Conservation (phyloP, 2,329 filamentous ascomycete genomes). For the Ophiocordyceps camponoti-rufipedis region DNA sequence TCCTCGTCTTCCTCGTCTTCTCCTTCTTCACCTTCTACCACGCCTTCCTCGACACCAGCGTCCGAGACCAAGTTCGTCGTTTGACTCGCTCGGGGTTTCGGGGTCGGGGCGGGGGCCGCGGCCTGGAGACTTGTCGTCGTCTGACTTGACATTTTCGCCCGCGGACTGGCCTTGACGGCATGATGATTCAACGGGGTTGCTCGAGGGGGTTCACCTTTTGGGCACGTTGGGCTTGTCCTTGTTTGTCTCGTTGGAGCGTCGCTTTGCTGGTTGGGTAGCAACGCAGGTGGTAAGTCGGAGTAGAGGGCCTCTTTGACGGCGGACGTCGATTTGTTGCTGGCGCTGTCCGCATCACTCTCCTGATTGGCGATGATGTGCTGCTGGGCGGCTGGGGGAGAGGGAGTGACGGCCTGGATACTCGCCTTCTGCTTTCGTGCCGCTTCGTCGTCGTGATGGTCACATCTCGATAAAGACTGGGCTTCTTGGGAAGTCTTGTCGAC, state of each 20-base stretch:
- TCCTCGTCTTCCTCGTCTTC: not conserved
- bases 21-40: not conserved
- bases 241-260: not conserved
- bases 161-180: constrained; percentile 9
- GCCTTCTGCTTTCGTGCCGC: not conserved
- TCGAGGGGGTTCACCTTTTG: constrained; percentile 1
- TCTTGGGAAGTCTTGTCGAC: not conserved
- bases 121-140: constrained; percentile 1
- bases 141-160: constrained; percentile 7
- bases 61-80: not conserved
- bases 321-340: not conserved
- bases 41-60: not conserved
- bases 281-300: not conserved
- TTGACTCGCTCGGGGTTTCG: not conserved
- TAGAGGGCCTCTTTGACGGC: not conserved
- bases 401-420: not conserved
- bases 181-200: constrained; percentile 8
- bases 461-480: not conserved
- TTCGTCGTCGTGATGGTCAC: not conserved
- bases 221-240: not conserved
- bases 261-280: not conserved
- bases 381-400: not conserved
- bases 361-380: not conserved
- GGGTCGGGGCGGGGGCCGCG: not conserved
- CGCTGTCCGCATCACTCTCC: not conserved